phyloP scores from a whole-genome alignment of 805 yeast species.

The Kodamaea nitidulidarum region DNA sequence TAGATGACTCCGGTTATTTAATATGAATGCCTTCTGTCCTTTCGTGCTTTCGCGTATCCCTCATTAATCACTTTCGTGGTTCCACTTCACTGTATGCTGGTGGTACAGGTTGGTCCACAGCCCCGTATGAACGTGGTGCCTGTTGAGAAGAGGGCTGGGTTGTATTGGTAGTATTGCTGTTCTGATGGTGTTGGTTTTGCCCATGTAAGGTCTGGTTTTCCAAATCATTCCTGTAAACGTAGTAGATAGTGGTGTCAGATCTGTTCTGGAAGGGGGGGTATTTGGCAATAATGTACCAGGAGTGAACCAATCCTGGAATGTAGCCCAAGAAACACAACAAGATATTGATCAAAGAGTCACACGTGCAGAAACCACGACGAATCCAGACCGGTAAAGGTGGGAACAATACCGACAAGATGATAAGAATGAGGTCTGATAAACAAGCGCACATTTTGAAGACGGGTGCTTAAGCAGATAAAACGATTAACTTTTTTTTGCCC shows the following conservation, averaged over 20 bases:
- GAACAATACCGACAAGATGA: constrained; percentile 55
- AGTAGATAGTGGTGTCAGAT: constrained; percentile 28
- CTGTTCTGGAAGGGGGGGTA: constrained; percentile 36
- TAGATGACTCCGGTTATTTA: too few species aligned
- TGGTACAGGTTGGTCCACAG: constrained; percentile 24
- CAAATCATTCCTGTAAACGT: constrained; percentile 32
- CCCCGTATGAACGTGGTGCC: constrained; percentile 23
- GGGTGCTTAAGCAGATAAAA: too few species aligned
- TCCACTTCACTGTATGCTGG: constrained; percentile 24
- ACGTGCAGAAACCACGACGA: constrained; percentile 57
- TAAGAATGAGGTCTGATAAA: constrained; percentile 52
- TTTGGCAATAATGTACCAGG: constrained; percentile 47
- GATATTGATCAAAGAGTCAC: constrained; percentile 45
- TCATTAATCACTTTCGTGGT: constrained; percentile 1
- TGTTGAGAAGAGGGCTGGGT: constrained; percentile 10
- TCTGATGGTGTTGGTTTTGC: constrained; percentile 19
- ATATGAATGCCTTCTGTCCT: too few species aligned
- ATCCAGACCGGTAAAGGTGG: constrained; percentile 75
- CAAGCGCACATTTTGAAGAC: constrained; percentile 23
- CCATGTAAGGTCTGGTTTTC: constrained; percentile 26
- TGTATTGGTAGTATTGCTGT: constrained; percentile 13
- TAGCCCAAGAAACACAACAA: constrained; percentile 45
- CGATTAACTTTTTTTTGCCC: neutral
- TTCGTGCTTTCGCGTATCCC: too few species aligned
- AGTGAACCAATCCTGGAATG: constrained; percentile 48